Percentiles rank a stretch among this genome's conserved stretches.
These are phyloP conservation scores for Lipomyces chichibuensis DNA, from an alignment of 805 yeast genomes.

Conservation along the genomic window DNA sequence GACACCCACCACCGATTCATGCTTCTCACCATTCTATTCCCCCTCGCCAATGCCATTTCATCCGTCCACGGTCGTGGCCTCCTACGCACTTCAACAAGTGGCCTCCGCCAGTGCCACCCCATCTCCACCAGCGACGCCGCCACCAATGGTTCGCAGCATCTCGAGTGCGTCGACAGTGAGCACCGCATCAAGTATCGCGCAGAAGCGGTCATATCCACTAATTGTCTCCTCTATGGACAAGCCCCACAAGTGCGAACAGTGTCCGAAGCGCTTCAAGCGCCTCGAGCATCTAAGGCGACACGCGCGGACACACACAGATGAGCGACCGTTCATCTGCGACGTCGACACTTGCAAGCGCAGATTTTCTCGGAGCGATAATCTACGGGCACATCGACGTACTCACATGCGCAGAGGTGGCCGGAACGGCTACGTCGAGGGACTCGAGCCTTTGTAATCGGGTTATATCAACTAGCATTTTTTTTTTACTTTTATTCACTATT, in stretches of 20 bases:
- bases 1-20: slow-evolving; percentile 21
- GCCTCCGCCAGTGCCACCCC: slow-evolving; percentile 28
- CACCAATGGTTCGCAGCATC: slow-evolving; percentile 25
- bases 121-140: slow-evolving; percentile 34
- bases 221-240: slow-evolving; percentile 38
- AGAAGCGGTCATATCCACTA: slow-evolving; percentile 19
- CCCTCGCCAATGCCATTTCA: slow-evolving; percentile 19
- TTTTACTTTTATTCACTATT: background rate
- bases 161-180: slow-evolving; percentile 19
- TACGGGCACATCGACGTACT: slow-evolving; percentile 74
- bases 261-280: slow-evolving; percentile 47
- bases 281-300: slow-evolving; percentile 56
- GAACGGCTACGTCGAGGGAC: slow-evolving; percentile 47
- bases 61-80: slow-evolving; percentile 29
- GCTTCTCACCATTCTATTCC: slow-evolving; percentile 28
- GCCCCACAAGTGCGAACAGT: slow-evolving; percentile 45
- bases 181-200: background rate
- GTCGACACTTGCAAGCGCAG: slow-evolving; percentile 35
- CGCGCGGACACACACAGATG: slow-evolving; percentile 73
- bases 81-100: slow-evolving; percentile 28
- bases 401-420: slow-evolving; percentile 56
- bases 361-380: slow-evolving; percentile 58
- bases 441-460: slow-evolving; percentile 22
- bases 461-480: background rate
- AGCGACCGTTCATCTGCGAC: slow-evolving; percentile 62